Evolutionary conservation across 192 early-diverging fungal species (phyloP), one percentile per base, ranked within the genome.

Genomic region (Chytriomyces confervae): DNA sequence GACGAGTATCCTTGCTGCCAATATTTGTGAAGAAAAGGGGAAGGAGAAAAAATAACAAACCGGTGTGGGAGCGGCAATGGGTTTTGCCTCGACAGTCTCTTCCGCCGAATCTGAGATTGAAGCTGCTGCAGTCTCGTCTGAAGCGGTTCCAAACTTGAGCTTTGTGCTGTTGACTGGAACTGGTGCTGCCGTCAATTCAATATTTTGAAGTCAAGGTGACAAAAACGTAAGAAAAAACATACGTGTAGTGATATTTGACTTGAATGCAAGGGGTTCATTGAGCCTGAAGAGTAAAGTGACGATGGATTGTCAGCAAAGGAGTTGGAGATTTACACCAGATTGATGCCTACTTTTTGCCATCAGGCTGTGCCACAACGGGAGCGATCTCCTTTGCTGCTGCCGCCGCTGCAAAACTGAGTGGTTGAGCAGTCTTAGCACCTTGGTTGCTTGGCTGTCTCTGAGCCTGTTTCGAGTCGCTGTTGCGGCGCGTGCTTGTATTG

Each of bases 241-340:
- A 63, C 61, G 74, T 61, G 62, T n/a, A n/a, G 74, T 7, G 23
- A 76, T 64, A 47, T 65, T 76, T 9, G 74, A 64, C 36, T 76
- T 76, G 63, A 76, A 76, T 13, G 64, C 43, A 51, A 66, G 46
- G 13, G 24, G n/a, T 49, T 69, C 67, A 48, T 27, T 16, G 27
- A 65, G 23, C 53, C 53, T 65, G 5, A 36, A 27, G 27, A 36
- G 23, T 16, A 3, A 1, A 7, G 63, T 13, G 27, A 16, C 53
- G 63, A 65, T 16, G 11, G n/a, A 16, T 65, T 20, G 36, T 36
- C 36, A 36, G 36, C 36, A 36, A 65, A 36, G 63, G 63, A 1
- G 63, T 13, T 65, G n/a, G 23, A 27, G n/a, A 27, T 16, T 65
- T 13, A 27, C n/a, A 27, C 13, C 23, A 13, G 18, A 13, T 36